These are phyloP conservation scores for Aspergillus bridgeri DNA, from an alignment of 495 filamentous ascomycete genomes.

Conservation along the genomic window DNA sequence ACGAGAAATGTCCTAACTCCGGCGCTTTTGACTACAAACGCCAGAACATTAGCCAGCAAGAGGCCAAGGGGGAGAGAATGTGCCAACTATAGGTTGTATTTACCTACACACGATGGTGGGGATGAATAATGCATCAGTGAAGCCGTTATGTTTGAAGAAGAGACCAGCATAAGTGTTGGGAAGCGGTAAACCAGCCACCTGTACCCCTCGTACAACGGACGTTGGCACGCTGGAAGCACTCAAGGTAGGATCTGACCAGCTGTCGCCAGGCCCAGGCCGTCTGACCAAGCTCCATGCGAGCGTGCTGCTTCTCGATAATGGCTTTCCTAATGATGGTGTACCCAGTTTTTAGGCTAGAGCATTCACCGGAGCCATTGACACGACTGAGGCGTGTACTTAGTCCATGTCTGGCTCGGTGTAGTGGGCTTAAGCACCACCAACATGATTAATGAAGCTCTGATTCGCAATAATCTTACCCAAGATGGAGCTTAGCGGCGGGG, in stretches of 20 bases:
- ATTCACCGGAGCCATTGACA: not conserved
- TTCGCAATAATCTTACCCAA: too few relatives aligned
- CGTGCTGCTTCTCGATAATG: slow-evolving; percentile 1
- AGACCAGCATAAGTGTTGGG: not conserved
- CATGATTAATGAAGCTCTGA: too few relatives aligned
- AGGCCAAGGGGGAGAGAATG: not conserved
- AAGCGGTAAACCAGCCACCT: not conserved
- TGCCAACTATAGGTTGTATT: not conserved
- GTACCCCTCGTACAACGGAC: not conserved
- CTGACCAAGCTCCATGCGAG: slow-evolving; percentile 1
- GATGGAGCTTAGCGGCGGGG: too few relatives aligned
- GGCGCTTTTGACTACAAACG: not conserved
- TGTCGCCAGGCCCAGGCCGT: not conserved
- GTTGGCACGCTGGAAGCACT: slow-evolving; percentile 3
- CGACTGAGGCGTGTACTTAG: not conserved
- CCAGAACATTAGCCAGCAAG: not conserved
- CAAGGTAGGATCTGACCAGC: not conserved
- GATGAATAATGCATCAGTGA: not conserved
- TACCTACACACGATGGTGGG: not conserved
- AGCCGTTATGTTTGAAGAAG: not conserved
- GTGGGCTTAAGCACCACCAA: too few relatives aligned
- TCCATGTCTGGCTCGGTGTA: not conserved
- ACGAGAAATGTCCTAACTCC: not conserved
- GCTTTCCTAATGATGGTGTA: slow-evolving; percentile 7
- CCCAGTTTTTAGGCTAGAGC: slow-evolving; percentile 2